Percentiles rank a stretch among this genome's conserved stretches.
phyloP scores from a whole-genome alignment of 352 stramenopile species.

The Phytopythium helicoides region DNA sequence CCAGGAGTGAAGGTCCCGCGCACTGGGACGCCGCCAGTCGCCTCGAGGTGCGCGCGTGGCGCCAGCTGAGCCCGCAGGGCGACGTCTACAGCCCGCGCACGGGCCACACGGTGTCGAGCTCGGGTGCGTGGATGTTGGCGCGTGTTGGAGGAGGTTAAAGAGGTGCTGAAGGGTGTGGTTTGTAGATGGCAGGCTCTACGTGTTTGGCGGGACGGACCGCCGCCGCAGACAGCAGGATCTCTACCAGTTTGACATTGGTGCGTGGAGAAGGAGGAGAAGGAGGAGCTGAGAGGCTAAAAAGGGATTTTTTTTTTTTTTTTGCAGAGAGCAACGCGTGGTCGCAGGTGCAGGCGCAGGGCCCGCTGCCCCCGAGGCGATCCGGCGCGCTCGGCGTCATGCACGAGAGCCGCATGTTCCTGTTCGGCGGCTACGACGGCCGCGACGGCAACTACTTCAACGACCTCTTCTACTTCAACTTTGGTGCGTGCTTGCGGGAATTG shows the following conservation, averaged over 20 bases:
- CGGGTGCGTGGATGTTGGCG: conserved; percentile 27
- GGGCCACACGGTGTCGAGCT: conserved; percentile 80
- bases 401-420: conserved; percentile 86
- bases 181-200: conserved; percentile 67
- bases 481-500: too few species aligned
- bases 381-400: conserved; percentile 79
- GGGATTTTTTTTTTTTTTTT: neutral
- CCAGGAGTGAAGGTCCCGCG: neutral
- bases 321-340: conserved; percentile 60
- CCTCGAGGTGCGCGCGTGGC: conserved; percentile 76
- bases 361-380: conserved; percentile 64
- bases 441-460: conserved; percentile 91
- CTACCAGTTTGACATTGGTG: conserved; percentile 81
- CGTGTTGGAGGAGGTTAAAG: conserved; percentile 3
- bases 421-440: conserved; percentile 87
- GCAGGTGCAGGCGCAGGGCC: conserved; percentile 63
- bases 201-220: conserved; percentile 85
- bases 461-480: conserved; percentile 87
- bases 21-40: conserved; percentile 13
- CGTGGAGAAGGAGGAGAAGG: neutral
- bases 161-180: conserved; percentile 2
- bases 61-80: conserved; percentile 66
- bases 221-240: conserved; percentile 80
- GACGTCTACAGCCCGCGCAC: conserved; percentile 84
- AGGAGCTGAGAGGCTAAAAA: neutral